phyloP scores from a whole-genome alignment of 805 yeast species.

The Ogataea trehaloabstinens region DNA sequence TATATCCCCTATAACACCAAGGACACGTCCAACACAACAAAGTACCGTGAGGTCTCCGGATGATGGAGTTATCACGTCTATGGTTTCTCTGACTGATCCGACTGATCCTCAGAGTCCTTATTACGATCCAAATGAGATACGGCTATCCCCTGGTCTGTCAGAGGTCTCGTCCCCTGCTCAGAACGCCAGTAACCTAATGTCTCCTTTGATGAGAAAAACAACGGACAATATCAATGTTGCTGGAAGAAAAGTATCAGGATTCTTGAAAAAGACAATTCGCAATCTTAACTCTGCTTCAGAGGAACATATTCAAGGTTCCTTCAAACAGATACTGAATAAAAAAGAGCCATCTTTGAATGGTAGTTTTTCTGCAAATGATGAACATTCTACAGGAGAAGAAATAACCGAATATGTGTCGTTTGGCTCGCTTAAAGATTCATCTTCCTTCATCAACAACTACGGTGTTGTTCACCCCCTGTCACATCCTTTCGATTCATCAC shows the following conservation, averaged over 20 bases:
- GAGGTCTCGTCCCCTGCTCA: constrained; percentile 7
- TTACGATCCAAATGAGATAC: constrained; percentile 14
- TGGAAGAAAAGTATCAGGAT: constrained; percentile 27
- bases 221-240: constrained; percentile 26
- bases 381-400: constrained; percentile 12
- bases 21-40: constrained; percentile 17
- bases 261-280: constrained; percentile 25
- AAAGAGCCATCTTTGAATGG: constrained; percentile 5
- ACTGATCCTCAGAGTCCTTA: constrained; percentile 23
- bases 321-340: constrained; percentile 1
- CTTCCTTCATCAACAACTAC: constrained; percentile 18
- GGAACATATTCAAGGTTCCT: constrained; percentile 3
- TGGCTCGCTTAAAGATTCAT: constrained; percentile 34
- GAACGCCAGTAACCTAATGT: constrained; percentile 17
- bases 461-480: constrained; percentile 7
- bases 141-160: constrained; percentile 9
- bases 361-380: constrained; percentile 1
- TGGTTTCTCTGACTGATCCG: constrained; percentile 21
- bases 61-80: constrained; percentile 17
- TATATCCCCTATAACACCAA: constrained; percentile 16
- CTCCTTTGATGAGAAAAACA: constrained; percentile 25
- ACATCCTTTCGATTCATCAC: constrained; percentile 7
- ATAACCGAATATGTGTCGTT: constrained; percentile 38
- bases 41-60: constrained; percentile 5
- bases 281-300: constrained; percentile 9